Evolutionary conservation across 441 rosid species (phyloP).

Genomic region (Adansonia madagascariensis): DNA sequence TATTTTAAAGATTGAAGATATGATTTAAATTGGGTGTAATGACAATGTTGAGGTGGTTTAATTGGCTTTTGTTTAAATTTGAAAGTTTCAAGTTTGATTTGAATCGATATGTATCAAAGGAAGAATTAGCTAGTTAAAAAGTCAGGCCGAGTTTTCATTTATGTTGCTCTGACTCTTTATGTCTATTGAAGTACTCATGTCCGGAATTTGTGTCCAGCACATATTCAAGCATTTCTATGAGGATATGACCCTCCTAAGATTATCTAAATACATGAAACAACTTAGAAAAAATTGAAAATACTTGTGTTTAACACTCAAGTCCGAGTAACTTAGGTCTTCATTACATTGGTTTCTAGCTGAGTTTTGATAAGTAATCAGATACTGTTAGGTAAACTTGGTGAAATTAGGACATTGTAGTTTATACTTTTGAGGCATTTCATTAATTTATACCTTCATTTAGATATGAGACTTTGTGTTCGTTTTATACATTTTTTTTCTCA

Average conservation of each 20-base stretch:
- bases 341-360: background rate
- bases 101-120: background rate
- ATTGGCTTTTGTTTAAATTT: conserved; percentile 24
- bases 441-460: background rate
- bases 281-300: too few relatives aligned
- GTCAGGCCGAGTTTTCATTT: background rate
- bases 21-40: background rate
- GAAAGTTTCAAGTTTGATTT: conserved; percentile 11
- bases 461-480: background rate
- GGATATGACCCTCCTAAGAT: too few relatives aligned
- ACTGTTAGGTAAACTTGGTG: background rate
- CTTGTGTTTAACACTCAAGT: too few relatives aligned
- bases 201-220: too few relatives aligned
- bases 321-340: too few relatives aligned
- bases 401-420: background rate
- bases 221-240: too few relatives aligned
- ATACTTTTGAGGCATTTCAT: background rate
- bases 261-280: too few relatives aligned
- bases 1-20: background rate
- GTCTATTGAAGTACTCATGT: too few relatives aligned
- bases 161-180: too few relatives aligned
- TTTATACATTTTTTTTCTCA: background rate
- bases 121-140: background rate
- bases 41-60: background rate
- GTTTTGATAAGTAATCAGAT: background rate